phyloP scores from a whole-genome alignment of 73 alveolate genomes.

The Tetrahymena borealis region DNA sequence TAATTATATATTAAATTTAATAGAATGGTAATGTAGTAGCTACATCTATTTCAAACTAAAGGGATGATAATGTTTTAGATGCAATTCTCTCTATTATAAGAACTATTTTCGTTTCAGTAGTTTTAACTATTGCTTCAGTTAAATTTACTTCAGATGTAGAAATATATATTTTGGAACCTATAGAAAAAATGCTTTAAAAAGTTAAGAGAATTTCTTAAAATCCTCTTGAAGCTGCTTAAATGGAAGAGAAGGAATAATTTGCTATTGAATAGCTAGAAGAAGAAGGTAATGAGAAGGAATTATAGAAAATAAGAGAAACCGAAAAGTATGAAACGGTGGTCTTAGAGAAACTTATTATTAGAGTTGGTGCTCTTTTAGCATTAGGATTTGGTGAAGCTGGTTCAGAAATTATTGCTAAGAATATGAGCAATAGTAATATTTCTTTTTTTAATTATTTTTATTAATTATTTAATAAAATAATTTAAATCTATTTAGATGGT shows the following conservation, averaged over 20 bases:
- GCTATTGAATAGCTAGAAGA: conserved; percentile 26
- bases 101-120: conserved; percentile 83
- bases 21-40: not conserved
- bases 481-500: not conserved
- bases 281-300: conserved; percentile 6
- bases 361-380: conserved; percentile 71
- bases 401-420: conserved; percentile 67
- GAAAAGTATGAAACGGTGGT: conserved; percentile 39
- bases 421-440: conserved; percentile 35
- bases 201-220: conserved; percentile 87
- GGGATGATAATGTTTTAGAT: conserved; percentile 14
- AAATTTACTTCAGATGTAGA: conserved; percentile 80
- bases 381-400: conserved; percentile 89
- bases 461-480: not conserved
- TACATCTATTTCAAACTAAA: not conserved
- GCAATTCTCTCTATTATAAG: conserved; percentile 74
- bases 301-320: conserved; percentile 16
- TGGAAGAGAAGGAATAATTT: conserved; percentile 69
- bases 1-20: not conserved
- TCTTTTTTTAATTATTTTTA: too few relatives aligned
- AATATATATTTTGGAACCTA: conserved; percentile 80
- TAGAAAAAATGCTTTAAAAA: conserved; percentile 89
- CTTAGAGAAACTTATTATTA: conserved; percentile 53
- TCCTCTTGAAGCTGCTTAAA: conserved; percentile 90
- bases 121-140: conserved; percentile 76